Evolutionary conservation across 768 basidiomycete species (phyloP).

Genomic region (Lentinula lateritia): DNA sequence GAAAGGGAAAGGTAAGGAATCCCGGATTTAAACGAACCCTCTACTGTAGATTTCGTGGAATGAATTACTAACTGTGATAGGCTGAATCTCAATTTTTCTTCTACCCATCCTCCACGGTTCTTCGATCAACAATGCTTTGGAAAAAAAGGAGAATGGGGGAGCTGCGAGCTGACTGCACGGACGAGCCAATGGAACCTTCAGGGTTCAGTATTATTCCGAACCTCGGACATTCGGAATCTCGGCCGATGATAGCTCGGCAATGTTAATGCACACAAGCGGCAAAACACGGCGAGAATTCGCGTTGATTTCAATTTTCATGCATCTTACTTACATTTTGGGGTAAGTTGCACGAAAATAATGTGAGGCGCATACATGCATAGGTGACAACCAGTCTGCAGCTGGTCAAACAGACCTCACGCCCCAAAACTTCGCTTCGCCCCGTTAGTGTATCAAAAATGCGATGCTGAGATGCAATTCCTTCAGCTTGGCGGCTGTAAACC

Average conservation of each 20-base stretch:
- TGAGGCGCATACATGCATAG: no score
- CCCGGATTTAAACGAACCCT: not conserved
- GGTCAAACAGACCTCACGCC: no score
- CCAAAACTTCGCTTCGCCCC: no score
- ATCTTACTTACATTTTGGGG: no score
- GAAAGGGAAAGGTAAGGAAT: not conserved
- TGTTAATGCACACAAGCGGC: no score
- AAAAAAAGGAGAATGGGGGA: constrained; percentile 10
- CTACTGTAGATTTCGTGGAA: not conserved
- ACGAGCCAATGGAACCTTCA: constrained; percentile 10
- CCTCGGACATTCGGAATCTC: not conserved
- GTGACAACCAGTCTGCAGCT: no score
- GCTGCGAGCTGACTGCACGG: constrained; percentile 24
- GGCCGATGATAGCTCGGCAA: not conserved
- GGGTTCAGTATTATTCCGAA: not conserved
- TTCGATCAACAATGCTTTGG: not conserved
- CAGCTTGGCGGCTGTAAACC: no score
- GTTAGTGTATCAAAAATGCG: no score
- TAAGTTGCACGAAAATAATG: no score
- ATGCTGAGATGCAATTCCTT: no score
- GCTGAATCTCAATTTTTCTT: constrained; percentile 73
- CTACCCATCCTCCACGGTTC: constrained; percentile 42
- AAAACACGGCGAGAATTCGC: no score
- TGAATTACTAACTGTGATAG: constrained; percentile 53
- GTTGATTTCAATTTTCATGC: no score